These are phyloP conservation scores for Ampelocalamus luodianensis DNA, from an alignment of 176 grass and related monocot species.

Conservation along the genomic window DNA sequence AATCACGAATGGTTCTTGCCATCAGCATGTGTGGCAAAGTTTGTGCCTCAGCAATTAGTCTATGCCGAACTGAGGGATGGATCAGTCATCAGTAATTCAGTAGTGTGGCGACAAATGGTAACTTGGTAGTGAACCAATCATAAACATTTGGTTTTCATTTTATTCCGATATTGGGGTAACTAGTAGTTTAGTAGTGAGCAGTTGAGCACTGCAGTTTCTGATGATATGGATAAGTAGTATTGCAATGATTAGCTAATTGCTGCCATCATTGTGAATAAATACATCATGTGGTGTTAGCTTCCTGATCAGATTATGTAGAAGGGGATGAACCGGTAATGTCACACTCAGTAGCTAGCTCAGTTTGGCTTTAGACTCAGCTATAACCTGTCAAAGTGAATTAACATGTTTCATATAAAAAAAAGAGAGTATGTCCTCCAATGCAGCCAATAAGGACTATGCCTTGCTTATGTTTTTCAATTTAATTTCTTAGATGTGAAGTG, in stretches of 20 bases:
- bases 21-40: no score
- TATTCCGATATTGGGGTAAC: no score
- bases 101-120: no score
- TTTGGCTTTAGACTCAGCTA: background rate
- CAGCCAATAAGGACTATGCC: background rate
- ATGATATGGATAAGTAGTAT: background rate
- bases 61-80: no score
- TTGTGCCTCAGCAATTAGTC: no score
- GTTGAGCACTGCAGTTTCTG: background rate
- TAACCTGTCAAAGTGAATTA: slow-evolving; percentile 2
- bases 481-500: no score
- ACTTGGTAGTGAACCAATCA: no score
- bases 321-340: background rate
- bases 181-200: background rate
- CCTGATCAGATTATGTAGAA: background rate
- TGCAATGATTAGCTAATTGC: background rate
- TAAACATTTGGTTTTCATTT: no score
- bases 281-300: background rate
- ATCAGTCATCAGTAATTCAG: no score
- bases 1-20: no score
- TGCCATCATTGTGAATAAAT: background rate
- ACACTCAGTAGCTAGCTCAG: no score
- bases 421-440: background rate
- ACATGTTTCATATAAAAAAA: background rate
- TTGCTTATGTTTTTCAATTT: background rate